phyloP scores from a whole-genome alignment of 2,329 filamentous ascomycete species.

The Pseudonectria foliicola region DNA sequence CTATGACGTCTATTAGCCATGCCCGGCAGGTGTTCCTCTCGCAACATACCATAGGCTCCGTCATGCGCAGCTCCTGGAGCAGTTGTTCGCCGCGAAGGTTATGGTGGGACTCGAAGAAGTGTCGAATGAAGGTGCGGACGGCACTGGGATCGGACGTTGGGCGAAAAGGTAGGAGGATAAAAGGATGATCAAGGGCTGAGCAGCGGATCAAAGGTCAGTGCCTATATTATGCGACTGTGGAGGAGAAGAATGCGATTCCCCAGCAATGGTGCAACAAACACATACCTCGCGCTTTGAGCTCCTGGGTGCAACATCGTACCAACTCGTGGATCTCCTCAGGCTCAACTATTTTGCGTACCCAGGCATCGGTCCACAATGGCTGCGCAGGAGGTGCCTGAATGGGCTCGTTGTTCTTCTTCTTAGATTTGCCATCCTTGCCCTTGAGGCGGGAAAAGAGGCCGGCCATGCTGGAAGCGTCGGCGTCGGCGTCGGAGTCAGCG shows the following conservation, averaged over 20 bases:
- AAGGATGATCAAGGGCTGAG: slow-evolving; percentile 78
- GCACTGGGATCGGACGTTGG: slow-evolving; percentile 88
- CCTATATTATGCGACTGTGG: slow-evolving; percentile 4
- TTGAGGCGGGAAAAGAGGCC: slow-evolving; percentile 61
- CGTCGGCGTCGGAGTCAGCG: not conserved
- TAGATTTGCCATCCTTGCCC: slow-evolving; percentile 61
- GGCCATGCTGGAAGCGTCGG: slow-evolving; percentile 37
- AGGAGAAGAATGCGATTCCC: not conserved
- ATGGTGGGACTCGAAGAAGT: slow-evolving; percentile 73
- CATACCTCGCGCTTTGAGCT: slow-evolving; percentile 91
- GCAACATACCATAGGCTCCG: slow-evolving; percentile 76
- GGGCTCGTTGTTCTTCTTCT: slow-evolving; percentile 58
- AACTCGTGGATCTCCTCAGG: slow-evolving; percentile 89
- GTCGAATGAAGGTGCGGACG: slow-evolving; percentile 84
- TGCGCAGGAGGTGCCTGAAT: slow-evolving; percentile 53
- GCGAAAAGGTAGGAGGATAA: slow-evolving; percentile 88
- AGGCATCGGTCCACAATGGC: slow-evolving; percentile 82
- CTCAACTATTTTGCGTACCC: slow-evolving; percentile 71
- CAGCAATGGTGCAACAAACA: slow-evolving; percentile 10
- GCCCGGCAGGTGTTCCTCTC: not conserved
- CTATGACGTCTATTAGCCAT: slow-evolving; percentile 38
- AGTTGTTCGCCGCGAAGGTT: slow-evolving; percentile 62
- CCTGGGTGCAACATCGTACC: slow-evolving; percentile 74
- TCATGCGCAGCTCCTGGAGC: slow-evolving; percentile 80
- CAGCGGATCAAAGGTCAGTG: slow-evolving; percentile 14